phyloP scores from a whole-genome alignment of 2,329 filamentous ascomycete genomes.

The Cylindrodendrum hubeiense region DNA sequence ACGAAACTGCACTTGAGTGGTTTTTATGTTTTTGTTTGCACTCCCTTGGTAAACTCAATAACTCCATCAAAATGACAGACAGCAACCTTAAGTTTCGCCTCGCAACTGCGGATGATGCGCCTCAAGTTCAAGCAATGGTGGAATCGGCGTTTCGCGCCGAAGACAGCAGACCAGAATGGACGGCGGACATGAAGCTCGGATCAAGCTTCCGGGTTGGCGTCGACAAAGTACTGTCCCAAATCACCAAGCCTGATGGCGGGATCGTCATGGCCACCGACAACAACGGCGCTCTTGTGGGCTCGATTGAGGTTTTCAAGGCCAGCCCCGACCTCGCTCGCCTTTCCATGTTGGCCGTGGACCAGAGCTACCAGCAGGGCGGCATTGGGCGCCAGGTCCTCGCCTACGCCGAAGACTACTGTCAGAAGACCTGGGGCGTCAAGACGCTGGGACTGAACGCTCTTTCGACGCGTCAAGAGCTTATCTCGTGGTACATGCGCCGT shows the following conservation, averaged over 20 bases:
- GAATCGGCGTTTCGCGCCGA: constrained; percentile 55
- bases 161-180: constrained; percentile 50
- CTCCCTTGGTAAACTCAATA: background rate
- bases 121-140: constrained; percentile 51
- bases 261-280: constrained; percentile 46
- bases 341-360: constrained; percentile 51
- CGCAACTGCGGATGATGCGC: constrained; percentile 52
- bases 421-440: constrained; percentile 40
- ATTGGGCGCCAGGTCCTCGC: constrained; percentile 49
- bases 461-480: constrained; percentile 48
- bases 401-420: constrained; percentile 48
- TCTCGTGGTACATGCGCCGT: constrained; percentile 51
- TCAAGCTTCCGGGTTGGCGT: constrained; percentile 79
- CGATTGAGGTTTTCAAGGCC: constrained; percentile 45
- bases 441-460: constrained; percentile 50
- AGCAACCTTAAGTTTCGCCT: constrained; percentile 50
- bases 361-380: constrained; percentile 45
- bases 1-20: no score
- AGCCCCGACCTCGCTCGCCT: constrained; percentile 45
- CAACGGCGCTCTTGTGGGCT: constrained; percentile 39
- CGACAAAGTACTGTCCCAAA: constrained; percentile 70
- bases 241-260: constrained; percentile 43
- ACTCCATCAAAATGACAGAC: constrained; percentile 19
- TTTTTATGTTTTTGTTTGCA: no score
- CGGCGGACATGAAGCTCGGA: constrained; percentile 64